Evolutionary conservation across 192 early-diverging fungal genomes (phyloP), one percentile per base, ranked within the genome.

Genomic region (Globomyces pollinis-pini): DNA sequence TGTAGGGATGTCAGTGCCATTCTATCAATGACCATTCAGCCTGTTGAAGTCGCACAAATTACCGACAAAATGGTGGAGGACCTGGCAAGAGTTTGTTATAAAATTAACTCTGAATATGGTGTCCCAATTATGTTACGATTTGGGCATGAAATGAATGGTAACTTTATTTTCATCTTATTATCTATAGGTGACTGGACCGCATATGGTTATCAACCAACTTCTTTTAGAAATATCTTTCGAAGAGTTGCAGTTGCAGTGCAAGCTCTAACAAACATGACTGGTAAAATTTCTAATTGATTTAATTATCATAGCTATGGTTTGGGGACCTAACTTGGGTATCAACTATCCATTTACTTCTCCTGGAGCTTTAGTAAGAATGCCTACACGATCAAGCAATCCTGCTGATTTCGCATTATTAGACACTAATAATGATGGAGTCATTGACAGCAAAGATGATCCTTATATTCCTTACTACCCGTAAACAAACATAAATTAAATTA

Each of bases 71-170:
- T 60, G 9, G 47, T 66, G 18, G 56, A 64, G 30, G 38, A 18
- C 0, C 28, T 76, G 20, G 66, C 69, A 16, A 15, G 53, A 20
- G 24, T 59, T 11, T 54, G 56, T 18, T 11, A 15, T 1, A 31
- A 55, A 3, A 38, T 75, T 26, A 76, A 76, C 45, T 12, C 49
- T 20, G 26, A 51, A 0, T 34, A 60, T 18, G 74, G 74, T 21
- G 64, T 66, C 0, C 74, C 74, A 15, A 42, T 76, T 13, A 34
- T 74, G 11, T 33, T 76, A 31, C 63, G 74, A 3, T 76, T 44
- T 30, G 71, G 71, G 34, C 74, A 76, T 47, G 74, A 76, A 45
- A 76, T 76, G 74, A 76, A 76, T 50, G 74, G 72, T 73, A 16
- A 2, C 63, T 28, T 15, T 18, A 1, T 7, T 61, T 32, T 34